A percentile compares a stretch with the other conserved stretches of the same genome.
Evolutionary conservation across 2,329 filamentous ascomycete species (phyloP).

Genomic region (Diplodia intermedia): DNA sequence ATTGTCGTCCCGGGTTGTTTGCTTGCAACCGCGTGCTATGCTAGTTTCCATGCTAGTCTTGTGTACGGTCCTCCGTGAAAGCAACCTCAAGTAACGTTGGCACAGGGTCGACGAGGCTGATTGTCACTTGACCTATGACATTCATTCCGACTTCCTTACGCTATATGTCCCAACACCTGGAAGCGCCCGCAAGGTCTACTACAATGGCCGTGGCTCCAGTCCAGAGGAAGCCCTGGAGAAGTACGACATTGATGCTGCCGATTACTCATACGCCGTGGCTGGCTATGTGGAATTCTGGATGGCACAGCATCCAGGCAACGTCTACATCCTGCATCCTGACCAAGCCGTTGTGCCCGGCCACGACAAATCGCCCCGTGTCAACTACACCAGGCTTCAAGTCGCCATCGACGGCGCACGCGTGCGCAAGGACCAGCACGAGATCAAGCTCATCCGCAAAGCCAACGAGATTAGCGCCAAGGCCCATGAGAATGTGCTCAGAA

Average conservation of each 20-base stretch:
- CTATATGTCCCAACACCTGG: constrained; percentile 74
- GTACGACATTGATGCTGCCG: constrained; percentile 74
- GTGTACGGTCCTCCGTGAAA: neutral
- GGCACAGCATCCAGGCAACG: constrained; percentile 35
- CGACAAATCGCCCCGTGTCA: constrained; percentile 43
- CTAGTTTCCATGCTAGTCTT: neutral
- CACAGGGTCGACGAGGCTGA: constrained; percentile 56
- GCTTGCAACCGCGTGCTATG: constrained; percentile 4
- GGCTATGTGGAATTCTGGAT: constrained; percentile 45
- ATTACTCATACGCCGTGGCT: constrained; percentile 55
- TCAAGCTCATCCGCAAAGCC: constrained; percentile 79
- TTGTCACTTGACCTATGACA: constrained; percentile 64
- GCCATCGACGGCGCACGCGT: constrained; percentile 82
- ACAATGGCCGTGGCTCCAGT: constrained; percentile 67
- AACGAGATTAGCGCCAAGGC: constrained; percentile 80
- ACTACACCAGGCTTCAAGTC: constrained; percentile 63
- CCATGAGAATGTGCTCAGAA: constrained; percentile 73
- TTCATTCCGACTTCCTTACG: constrained; percentile 66
- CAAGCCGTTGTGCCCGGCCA: constrained; percentile 22
- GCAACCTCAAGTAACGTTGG: constrained; percentile 28
- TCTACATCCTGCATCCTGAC: constrained; percentile 48
- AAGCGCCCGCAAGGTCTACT: constrained; percentile 67
- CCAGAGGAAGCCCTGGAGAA: constrained; percentile 66
- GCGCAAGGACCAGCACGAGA: constrained; percentile 83
- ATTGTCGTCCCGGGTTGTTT: constrained; percentile 5